These are phyloP conservation scores for Gliomastix tumulicola DNA, from an alignment of 2,329 filamentous ascomycete species.

Conservation along the genomic window DNA sequence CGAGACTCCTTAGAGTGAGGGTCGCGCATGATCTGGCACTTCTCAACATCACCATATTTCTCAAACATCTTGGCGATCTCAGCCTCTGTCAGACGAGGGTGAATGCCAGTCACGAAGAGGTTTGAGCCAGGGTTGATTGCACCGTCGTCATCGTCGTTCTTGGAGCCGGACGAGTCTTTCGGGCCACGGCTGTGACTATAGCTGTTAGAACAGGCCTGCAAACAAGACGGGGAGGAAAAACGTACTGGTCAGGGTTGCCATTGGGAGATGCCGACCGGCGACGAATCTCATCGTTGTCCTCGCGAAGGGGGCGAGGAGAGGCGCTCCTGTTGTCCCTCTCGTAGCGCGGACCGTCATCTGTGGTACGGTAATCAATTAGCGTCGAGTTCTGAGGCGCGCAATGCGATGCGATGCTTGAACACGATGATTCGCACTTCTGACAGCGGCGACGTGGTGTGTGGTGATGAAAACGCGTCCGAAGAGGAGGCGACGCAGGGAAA, in stretches of 20 bases:
- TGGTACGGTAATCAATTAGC: no score
- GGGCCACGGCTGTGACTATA: slow-evolving; percentile 28
- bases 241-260: slow-evolving; percentile 23
- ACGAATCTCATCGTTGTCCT: slow-evolving; percentile 51
- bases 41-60: slow-evolving; percentile 98
- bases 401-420: no score
- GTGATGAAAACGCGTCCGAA: no score
- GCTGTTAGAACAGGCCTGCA: no score
- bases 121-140: slow-evolving; percentile 92
- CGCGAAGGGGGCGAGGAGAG: slow-evolving; percentile 53
- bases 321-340: slow-evolving; percentile 61
- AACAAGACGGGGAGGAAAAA: no score
- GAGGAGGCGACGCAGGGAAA: no score
- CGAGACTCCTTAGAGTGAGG: slow-evolving; percentile 98
- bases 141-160: slow-evolving; percentile 62
- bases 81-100: slow-evolving; percentile 81
- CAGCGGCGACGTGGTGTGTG: no score
- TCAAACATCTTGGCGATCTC: slow-evolving; percentile 95
- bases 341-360: slow-evolving; percentile 60
- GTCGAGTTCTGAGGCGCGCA: no score
- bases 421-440: no score
- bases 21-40: slow-evolving; percentile 99
- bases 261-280: slow-evolving; percentile 58
- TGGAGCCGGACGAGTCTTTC: slow-evolving; percentile 45
- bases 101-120: slow-evolving; percentile 97